A percentile compares a stretch with the other conserved stretches of the same genome.
Conservation (phyloP, 1,284 basidiomycete species). For the Puccinia polysora region DNA sequence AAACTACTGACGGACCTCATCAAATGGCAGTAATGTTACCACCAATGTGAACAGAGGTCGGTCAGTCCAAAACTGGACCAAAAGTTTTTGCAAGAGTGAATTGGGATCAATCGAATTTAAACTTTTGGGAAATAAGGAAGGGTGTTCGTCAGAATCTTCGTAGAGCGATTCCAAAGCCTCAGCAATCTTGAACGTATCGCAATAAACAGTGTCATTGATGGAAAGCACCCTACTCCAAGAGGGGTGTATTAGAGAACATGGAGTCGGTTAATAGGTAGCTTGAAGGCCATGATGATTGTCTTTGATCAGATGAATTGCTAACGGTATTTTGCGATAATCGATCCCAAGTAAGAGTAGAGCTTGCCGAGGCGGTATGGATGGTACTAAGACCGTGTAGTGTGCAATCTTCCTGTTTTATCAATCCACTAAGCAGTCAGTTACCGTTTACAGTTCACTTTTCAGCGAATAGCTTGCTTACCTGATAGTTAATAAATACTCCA, state of each 20-base stretch:
- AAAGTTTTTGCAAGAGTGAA: slow-evolving; percentile 25
- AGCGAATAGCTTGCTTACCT: not conserved
- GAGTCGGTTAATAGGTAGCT: not conserved
- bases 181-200: slow-evolving; percentile 43
- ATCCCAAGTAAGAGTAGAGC: slow-evolving; percentile 38
- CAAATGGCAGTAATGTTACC: slow-evolving; percentile 35
- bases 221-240: slow-evolving; percentile 44
- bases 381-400: slow-evolving; percentile 32
- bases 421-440: not conserved
- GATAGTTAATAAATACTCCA: slow-evolving; percentile 11
- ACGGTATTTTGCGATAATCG: slow-evolving; percentile 44
- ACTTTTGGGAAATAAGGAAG: slow-evolving; percentile 24
- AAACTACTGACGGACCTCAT: slow-evolving; percentile 27
- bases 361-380: slow-evolving; percentile 44
- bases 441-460: not conserved
- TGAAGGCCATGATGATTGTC: not conserved
- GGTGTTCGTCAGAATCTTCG: slow-evolving; percentile 28
- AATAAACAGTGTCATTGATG: slow-evolving; percentile 41
- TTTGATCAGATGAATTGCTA: not conserved
- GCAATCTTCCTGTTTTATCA: slow-evolving; percentile 19
- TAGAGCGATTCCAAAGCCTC: slow-evolving; percentile 41
- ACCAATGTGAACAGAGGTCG: slow-evolving; percentile 35
- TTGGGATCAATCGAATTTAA: not conserved
- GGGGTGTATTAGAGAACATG: no score
- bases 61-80: slow-evolving; percentile 40